These are phyloP conservation scores for Xylaria flabelliformis DNA, from an alignment of 495 filamentous ascomycete species.

Conservation along the genomic window DNA sequence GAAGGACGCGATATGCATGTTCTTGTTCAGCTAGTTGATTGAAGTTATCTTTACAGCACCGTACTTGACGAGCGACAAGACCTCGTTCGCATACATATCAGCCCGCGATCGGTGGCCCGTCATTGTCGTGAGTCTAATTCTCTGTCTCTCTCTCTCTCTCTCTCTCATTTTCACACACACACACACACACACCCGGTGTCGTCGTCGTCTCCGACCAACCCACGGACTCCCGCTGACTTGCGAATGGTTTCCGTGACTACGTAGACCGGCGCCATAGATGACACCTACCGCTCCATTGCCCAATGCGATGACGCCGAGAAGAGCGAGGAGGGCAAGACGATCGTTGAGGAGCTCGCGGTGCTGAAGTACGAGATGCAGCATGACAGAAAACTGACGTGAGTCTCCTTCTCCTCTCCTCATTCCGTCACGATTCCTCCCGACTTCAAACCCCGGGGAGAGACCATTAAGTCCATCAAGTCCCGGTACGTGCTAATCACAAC, in stretches of 20 bases:
- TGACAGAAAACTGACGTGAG: conserved; percentile 80
- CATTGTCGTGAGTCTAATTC: conserved; percentile 70
- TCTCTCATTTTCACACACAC: neutral
- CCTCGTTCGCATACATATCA: conserved; percentile 85
- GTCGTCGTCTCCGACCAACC: neutral
- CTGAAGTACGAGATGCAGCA: conserved; percentile 98
- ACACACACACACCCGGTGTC: neutral
- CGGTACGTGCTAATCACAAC: too few species aligned
- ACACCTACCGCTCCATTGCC: conserved; percentile 79
- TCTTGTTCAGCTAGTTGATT: neutral
- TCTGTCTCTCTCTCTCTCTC: neutral
- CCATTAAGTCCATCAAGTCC: neutral
- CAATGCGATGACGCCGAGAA: conserved; percentile 66
- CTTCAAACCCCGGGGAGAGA: neutral
- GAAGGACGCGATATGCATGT: neutral
- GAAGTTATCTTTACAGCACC: conserved; percentile 59
- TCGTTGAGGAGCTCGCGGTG: conserved; percentile 77
- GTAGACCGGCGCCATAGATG: conserved; percentile 93
- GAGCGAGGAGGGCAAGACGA: conserved; percentile 80
- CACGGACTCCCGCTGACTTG: neutral
- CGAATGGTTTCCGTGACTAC: neutral
- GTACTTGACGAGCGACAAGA: conserved; percentile 78
- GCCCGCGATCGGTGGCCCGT: conserved; percentile 89
- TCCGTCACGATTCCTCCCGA: neutral
- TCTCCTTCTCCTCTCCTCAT: conserved; percentile 10